phyloP scores from a whole-genome alignment of 768 basidiomycete species.

The Hypholoma fasciculare region DNA sequence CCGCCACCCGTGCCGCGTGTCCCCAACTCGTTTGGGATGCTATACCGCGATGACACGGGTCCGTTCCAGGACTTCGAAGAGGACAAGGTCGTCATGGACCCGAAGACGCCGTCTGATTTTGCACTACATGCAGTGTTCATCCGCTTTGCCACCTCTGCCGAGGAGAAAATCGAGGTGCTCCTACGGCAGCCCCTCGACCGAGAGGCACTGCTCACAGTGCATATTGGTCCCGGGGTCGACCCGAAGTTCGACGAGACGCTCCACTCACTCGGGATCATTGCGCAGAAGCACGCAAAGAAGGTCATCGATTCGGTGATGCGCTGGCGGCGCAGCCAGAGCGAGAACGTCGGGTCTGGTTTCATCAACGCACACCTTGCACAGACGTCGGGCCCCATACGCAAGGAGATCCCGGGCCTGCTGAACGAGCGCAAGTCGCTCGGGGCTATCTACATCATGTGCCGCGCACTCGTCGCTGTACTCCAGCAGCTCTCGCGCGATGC shows the following conservation, averaged over 20 bases:
- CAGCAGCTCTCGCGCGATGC: conserved; percentile 73
- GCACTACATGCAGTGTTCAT: conserved; percentile 89
- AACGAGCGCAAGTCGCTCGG: conserved; percentile 79
- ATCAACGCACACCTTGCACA: conserved; percentile 48
- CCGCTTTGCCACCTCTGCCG: conserved; percentile 78
- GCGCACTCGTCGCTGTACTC: conserved; percentile 78
- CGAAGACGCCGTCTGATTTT: conserved; percentile 84
- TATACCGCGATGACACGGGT: conserved; percentile 52
- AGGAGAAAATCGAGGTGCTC: conserved; percentile 77
- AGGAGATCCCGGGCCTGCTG: conserved; percentile 51
- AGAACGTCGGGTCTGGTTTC: conserved; percentile 52
- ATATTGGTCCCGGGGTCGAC: conserved; percentile 75
- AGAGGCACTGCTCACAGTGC: conserved; percentile 64
- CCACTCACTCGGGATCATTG: conserved; percentile 83
- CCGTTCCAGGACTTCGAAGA: conserved; percentile 56
- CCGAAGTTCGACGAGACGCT: conserved; percentile 81
- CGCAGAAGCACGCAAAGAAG: conserved; percentile 79
- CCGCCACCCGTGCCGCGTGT: conserved; percentile 82
- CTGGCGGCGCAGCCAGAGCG: conserved; percentile 81
- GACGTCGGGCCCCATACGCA: conserved; percentile 32
- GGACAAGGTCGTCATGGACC: conserved; percentile 67
- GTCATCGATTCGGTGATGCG: conserved; percentile 86
- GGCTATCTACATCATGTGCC: conserved; percentile 88
- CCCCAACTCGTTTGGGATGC: conserved; percentile 56
- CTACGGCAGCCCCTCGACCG: conserved; percentile 65